Base-by-base conservation (phyloP, 352 stramenopile genomes). In the Aphanomyces invadans region DNA sequence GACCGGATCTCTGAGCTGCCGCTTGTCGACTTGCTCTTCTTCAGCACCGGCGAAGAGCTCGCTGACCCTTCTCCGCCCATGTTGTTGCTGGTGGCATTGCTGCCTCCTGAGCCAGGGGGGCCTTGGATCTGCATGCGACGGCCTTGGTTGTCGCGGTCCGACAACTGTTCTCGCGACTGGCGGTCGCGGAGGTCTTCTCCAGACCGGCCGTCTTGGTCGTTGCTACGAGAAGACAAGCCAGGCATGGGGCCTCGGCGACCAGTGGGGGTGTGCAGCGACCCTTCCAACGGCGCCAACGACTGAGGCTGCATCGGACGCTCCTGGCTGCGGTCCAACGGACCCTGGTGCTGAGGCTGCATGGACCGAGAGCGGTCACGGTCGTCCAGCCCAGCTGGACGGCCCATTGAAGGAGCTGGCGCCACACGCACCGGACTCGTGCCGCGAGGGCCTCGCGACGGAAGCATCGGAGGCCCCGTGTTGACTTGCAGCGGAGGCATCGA, bases 1-100 rank as follows among this genome's bases (percentile, higher is more conserved):
- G 60, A 57, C 36, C 55, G 54, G 26, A 25, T n/a, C 4, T 65
- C 59, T 11, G 68, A 69, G 10, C 76, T 77, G 54, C 81, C n/a
- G n/a, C n/a, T 87, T 11, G 29, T 19, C 3, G 79, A 74, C 70
- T 92, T 92, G 10, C 78, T 75, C 69, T 92, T 92, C 74, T 92
- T 92, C 23, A 83, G 69, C 2, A 85, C 84, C 0, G 84, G 83
- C 17, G 79, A 87, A 23, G 79, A 83, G 29, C 69, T 73, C 3
- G 72, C 73, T 0, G 78, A 80, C 73, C 73, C 26, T 60, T 38
- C 39, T 68, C 51, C 26, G 48, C 71, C 36, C 11, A 51, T 51
- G 25, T 49, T 51, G 19, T 42, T 42, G 36, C 15, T 42, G 36
- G n/a, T n/a, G n/a, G n/a, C n/a, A n/a, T 42, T 42, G 36, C 36